phyloP scores from a whole-genome alignment of 495 filamentous ascomycete genomes.

The Neurospora discreta region DNA sequence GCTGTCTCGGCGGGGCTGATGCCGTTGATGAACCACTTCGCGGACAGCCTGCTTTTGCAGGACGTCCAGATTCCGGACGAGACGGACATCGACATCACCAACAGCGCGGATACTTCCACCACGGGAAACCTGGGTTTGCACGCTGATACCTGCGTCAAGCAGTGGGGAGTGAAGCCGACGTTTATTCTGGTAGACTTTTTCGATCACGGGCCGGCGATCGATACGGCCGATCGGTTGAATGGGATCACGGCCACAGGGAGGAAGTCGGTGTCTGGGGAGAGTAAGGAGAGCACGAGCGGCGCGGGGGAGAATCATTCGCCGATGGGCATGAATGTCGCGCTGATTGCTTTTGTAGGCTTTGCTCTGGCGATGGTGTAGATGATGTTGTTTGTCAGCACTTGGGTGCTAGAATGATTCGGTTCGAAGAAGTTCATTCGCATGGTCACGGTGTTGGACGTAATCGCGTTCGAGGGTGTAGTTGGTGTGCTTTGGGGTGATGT shows the following conservation, averaged over 20 bases:
- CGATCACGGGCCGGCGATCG: constrained; percentile 48
- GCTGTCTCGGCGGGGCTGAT: constrained; percentile 37
- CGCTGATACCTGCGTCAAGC: constrained; percentile 34
- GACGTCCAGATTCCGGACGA: constrained; percentile 48
- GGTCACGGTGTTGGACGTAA: not conserved
- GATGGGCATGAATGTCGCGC: constrained; percentile 11
- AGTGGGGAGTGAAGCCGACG: constrained; percentile 44
- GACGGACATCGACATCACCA: constrained; percentile 42
- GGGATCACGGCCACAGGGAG: constrained; percentile 30
- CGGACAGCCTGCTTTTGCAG: constrained; percentile 46
- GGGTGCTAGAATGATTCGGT: not conserved
- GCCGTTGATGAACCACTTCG: constrained; percentile 64
- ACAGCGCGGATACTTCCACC: constrained; percentile 32
- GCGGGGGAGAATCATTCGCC: constrained; percentile 1
- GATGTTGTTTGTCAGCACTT: not conserved
- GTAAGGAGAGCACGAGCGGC: not conserved
- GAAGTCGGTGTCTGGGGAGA: not conserved
- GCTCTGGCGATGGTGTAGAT: constrained; percentile 16
- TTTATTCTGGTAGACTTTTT: constrained; percentile 61
- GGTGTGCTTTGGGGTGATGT: no score
- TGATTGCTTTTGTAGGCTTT: constrained; percentile 23
- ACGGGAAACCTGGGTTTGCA: constrained; percentile 50
- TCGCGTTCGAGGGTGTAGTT: not conserved
- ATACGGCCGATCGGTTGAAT: constrained; percentile 47
- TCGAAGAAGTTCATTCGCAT: not conserved